A percentile compares a stretch with the other conserved stretches of the same genome.
These are phyloP conservation scores for Pestalotiopsis sp. DNA, from an alignment of 2,329 filamentous ascomycete genomes.

Conservation along the genomic window DNA sequence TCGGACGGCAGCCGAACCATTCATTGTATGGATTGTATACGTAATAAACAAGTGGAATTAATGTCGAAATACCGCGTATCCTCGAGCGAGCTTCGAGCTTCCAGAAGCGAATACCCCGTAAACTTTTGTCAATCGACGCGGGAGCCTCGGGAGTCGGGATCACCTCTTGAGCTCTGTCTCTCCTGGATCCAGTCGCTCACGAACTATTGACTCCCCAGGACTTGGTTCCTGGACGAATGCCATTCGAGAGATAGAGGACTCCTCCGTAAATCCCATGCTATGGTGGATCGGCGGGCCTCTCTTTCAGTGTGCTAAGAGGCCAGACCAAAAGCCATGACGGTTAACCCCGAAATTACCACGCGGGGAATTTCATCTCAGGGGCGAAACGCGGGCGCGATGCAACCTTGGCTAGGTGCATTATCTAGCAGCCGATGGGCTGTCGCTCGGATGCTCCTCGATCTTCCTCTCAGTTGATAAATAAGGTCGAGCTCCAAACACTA, in stretches of 20 bases:
- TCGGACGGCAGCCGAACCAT: background rate
- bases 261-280: background rate
- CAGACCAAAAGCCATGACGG: background rate
- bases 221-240: background rate
- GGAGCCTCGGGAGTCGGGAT: background rate
- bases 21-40: background rate
- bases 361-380: slow-evolving; percentile 5
- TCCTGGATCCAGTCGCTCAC: background rate
- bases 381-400: background rate
- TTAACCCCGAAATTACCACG: slow-evolving; percentile 2
- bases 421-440: background rate
- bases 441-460: background rate
- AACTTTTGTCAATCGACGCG: background rate
- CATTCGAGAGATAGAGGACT: background rate
- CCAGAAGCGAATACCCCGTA: background rate
- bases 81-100: background rate
- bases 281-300: background rate
- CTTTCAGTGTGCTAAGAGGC: background rate
- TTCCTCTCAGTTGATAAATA: background rate
- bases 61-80: background rate
- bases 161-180: background rate
- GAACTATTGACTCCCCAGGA: background rate
- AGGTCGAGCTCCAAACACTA: background rate
- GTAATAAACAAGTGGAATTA: background rate
- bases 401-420: background rate